phyloP scores from a whole-genome alignment of 1,284 basidiomycete species.

The Neonothopanus nambi region DNA sequence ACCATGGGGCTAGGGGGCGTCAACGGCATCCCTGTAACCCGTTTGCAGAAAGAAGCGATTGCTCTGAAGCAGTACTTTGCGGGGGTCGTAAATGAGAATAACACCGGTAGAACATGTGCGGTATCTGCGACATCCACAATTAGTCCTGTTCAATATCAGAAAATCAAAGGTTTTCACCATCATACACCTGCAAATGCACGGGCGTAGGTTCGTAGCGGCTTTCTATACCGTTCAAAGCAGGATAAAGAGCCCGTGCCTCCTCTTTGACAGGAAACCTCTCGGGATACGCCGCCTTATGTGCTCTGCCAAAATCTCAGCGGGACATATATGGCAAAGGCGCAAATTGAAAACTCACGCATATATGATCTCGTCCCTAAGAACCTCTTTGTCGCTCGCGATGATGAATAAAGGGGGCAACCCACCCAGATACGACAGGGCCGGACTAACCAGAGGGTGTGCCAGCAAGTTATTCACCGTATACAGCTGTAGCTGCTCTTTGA shows the following conservation, averaged over 20 bases:
- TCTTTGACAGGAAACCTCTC: slow-evolving; percentile 69
- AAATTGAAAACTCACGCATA: slow-evolving; percentile 64
- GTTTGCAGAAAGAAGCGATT: slow-evolving; percentile 66
- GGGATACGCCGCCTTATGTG: slow-evolving; percentile 91
- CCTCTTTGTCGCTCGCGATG: slow-evolving; percentile 89
- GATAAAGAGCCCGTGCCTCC: slow-evolving; percentile 62
- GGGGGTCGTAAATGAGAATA: slow-evolving; percentile 84
- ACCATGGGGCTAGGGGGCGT: slow-evolving; percentile 18
- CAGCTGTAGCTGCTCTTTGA: slow-evolving; percentile 76
- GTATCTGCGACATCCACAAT: slow-evolving; percentile 44
- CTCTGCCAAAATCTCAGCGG: slow-evolving; percentile 46
- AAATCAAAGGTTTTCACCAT: slow-evolving; percentile 45
- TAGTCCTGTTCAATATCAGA: neutral
- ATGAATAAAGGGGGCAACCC: slow-evolving; percentile 88
- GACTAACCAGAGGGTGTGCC: slow-evolving; percentile 85
- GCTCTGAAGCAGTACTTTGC: slow-evolving; percentile 78
- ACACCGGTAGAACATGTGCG: slow-evolving; percentile 74
- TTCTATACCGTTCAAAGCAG: slow-evolving; percentile 67
- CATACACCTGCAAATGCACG: slow-evolving; percentile 90
- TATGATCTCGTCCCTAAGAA: slow-evolving; percentile 90
- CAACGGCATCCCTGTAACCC: slow-evolving; percentile 53
- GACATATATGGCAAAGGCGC: neutral
- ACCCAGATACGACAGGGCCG: slow-evolving; percentile 82
- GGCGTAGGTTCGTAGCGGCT: slow-evolving; percentile 68
- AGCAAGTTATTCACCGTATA: slow-evolving; percentile 88